Conservation (phyloP, 2,329 filamentous ascomycete species). For the Fusarium papillatum region DNA sequence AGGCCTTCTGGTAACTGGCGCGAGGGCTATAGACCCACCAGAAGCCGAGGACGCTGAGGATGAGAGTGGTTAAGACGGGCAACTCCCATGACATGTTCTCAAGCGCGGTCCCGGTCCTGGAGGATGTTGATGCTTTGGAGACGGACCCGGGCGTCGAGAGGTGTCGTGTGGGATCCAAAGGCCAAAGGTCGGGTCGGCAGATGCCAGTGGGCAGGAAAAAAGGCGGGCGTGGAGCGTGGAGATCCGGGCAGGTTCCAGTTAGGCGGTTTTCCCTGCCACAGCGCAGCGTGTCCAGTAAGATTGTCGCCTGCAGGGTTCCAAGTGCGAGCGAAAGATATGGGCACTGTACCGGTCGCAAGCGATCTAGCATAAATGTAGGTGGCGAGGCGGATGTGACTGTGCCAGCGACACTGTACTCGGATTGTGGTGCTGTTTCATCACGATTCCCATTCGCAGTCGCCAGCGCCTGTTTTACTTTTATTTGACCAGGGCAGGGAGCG, state of each 20-base stretch:
- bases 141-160: slow-evolving; percentile 36
- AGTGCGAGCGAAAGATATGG: background rate
- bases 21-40: slow-evolving; percentile 53
- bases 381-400: slow-evolving; percentile 13
- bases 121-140: slow-evolving; percentile 37
- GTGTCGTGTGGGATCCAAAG: slow-evolving; percentile 38
- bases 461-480: background rate
- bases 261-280: slow-evolving; percentile 14
- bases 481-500: slow-evolving; percentile 1
- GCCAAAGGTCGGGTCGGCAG: slow-evolving; percentile 41
- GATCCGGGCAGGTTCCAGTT: slow-evolving; percentile 19
- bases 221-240: slow-evolving; percentile 38
- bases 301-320: background rate
- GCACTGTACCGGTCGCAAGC: slow-evolving; percentile 8
- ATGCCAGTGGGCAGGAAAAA: slow-evolving; percentile 45
- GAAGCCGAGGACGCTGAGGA: slow-evolving; percentile 54
- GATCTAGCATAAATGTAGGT: background rate
- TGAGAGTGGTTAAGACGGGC: slow-evolving; percentile 55
- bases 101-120: slow-evolving; percentile 45
- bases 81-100: slow-evolving; percentile 61
- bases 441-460: slow-evolving; percentile 4
- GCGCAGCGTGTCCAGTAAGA: slow-evolving; percentile 15
- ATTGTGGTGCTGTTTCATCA: slow-evolving; percentile 18
- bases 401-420: slow-evolving; percentile 20
- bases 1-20: slow-evolving; percentile 47